Percentiles rank a stretch among this genome's conserved stretches.
Conservation (phyloP, 345 rosid species). For the Noccaea bulbosa region DNA sequence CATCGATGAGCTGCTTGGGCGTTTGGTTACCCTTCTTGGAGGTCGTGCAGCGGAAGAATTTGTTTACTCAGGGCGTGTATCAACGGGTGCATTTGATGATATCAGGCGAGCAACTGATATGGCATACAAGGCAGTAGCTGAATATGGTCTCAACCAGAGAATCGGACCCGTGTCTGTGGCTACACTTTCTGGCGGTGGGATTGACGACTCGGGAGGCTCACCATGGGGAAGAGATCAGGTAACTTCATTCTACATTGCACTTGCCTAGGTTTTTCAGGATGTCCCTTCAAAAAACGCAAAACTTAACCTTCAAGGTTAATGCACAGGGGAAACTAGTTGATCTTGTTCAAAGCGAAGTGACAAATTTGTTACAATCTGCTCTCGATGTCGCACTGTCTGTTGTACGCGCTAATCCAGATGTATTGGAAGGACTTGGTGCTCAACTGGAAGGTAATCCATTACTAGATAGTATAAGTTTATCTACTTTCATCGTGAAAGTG, state of each 20-base stretch:
- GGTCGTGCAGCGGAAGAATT: conserved; percentile 99
- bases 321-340: conserved; percentile 87
- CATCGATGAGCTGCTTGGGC: conserved; percentile 92
- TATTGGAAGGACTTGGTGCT: conserved; percentile 95
- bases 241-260: background rate
- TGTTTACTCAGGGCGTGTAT: conserved; percentile 84
- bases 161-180: conserved; percentile 89
- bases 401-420: conserved; percentile 81
- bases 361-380: conserved; percentile 74
- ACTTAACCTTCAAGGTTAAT: conserved; percentile 1
- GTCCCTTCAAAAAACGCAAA: conserved; percentile 12
- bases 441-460: conserved; percentile 75
- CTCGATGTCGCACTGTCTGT: conserved; percentile 73
- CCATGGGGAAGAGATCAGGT: conserved; percentile 97
- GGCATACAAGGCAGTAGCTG: conserved; percentile 97
- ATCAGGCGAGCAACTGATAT: conserved; percentile 91
- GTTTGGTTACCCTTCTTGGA: conserved; percentile 94
- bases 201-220: conserved; percentile 70
- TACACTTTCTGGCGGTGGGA: conserved; percentile 86
- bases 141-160: conserved; percentile 89
- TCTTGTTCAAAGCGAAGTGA: conserved; percentile 93
- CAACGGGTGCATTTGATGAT: conserved; percentile 97
- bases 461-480: conserved; percentile 4
- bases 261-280: background rate
- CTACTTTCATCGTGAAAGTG: background rate